A percentile compares a stretch with the other conserved stretches of the same genome.
Conservation (phyloP, 1,284 basidiomycete genomes). For the Hymenochaete sp. region DNA sequence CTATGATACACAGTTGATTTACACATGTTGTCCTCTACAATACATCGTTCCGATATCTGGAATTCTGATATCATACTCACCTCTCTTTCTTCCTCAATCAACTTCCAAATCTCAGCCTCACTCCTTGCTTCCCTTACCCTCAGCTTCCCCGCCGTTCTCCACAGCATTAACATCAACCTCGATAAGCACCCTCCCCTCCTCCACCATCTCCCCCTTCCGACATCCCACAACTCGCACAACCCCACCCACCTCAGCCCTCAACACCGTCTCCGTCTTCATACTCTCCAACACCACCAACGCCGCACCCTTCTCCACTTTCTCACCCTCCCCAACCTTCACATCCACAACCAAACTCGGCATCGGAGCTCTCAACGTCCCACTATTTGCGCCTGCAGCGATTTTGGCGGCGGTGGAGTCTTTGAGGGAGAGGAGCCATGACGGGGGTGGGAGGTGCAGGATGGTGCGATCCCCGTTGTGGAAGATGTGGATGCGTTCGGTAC, state of each 20-base stretch:
- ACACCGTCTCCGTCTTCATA: conserved; percentile 92
- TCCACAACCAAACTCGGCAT: conserved; percentile 89
- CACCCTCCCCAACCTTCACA: conserved; percentile 67
- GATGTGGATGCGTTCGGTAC: conserved; percentile 61
- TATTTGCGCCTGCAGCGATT: conserved; percentile 27
- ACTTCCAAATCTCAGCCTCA: neutral
- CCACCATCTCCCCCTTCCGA: conserved; percentile 78
- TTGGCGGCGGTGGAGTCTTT: conserved; percentile 45
- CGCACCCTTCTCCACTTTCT: conserved; percentile 74
- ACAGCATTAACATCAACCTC: conserved; percentile 38
- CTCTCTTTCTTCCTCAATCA: too few species aligned
- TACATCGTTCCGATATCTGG: too few species aligned
- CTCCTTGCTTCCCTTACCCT: neutral
- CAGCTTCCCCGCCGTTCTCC: neutral
- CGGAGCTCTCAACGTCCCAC: conserved; percentile 43
- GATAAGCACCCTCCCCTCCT: conserved; percentile 76
- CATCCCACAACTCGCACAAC: conserved; percentile 67
- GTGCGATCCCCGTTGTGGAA: conserved; percentile 51
- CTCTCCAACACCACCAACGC: conserved; percentile 81
- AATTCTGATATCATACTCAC: too few species aligned
- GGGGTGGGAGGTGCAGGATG: conserved; percentile 52
- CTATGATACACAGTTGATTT: too few species aligned
- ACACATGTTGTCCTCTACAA: too few species aligned
- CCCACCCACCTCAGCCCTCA: conserved; percentile 63
- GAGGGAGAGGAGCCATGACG: conserved; percentile 57